Evolutionary conservation across 1,284 basidiomycete genomes (phyloP), one percentile per base, ranked within the genome.

Genomic region (Vanrija sp.): DNA sequence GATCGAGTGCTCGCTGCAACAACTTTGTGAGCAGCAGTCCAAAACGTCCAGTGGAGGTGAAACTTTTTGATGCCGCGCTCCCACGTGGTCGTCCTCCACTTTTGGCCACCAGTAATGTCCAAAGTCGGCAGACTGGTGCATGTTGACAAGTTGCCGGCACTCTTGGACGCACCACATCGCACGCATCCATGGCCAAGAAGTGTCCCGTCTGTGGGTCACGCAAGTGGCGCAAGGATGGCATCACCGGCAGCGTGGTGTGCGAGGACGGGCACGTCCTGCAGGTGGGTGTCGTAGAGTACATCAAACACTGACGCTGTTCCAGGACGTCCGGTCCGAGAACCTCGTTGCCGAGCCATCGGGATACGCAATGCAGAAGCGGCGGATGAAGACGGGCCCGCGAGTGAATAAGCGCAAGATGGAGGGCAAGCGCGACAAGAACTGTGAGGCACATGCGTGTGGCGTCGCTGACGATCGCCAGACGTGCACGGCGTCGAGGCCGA

Each of bases 401-500:
- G 29, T 48, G 14, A 71, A 69, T 51, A 68, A 68, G 54, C 48
- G 66, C 18, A 64, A 55, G 49, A 60, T 58, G 39, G 52, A 61
- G 26, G 71, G 74, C 3, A 55, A 56, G 25, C 55, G 54, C 18
- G 69, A 77, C 52, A 52, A 57, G 19, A 62, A 71, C 26, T 66
- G 74, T 76, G 39, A 59, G 72, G 59, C 38, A 19, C 28, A 5
- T 18, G 14, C 5, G 19, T 43, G 12, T 44, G 40, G 9, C 38
- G 10, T 6, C 28, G 28, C 5, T 40, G 42, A 58, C 66, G 45
- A 64, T 29, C 6, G 16, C 14, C 66, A 93, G 91, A 88, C 46
- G 91, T 90, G 67, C 86, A 90, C 63, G 90, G 89, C 9, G 80
- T 83, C 19, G 81, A 86, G 51, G 88, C 85, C 3, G 82, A 85